Conservation (phyloP, 495 filamentous ascomycete species). For the Neurospora sp. region DNA sequence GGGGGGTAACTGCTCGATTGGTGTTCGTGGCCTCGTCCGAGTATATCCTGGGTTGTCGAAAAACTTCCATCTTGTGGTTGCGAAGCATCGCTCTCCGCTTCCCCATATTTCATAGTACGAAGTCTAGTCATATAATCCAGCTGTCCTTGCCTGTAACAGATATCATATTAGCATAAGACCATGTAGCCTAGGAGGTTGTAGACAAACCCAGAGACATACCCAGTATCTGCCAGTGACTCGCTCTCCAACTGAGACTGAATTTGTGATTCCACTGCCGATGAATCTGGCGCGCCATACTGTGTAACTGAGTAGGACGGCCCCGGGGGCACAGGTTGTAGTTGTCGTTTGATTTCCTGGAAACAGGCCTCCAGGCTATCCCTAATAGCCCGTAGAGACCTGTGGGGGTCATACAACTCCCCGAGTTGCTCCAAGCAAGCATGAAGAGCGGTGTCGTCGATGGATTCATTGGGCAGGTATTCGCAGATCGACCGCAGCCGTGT, state of each 20-base stretch:
- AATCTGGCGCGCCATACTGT: not conserved
- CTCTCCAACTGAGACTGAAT: constrained; percentile 20
- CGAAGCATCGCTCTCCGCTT: not conserved
- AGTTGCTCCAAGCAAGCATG: not conserved
- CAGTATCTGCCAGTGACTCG: constrained; percentile 8
- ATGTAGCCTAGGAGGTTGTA: not conserved
- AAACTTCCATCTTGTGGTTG: not conserved
- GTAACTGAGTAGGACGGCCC: not conserved
- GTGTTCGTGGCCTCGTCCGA: not conserved
- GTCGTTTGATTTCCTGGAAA: not conserved
- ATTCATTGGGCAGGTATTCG: not conserved
- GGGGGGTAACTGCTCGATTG: not conserved
- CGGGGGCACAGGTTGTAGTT: not conserved
- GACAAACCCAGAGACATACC: constrained; percentile 10
- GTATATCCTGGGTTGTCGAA: not conserved
- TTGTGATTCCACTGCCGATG: constrained; percentile 9
- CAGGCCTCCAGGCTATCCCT: not conserved
- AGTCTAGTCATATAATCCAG: not conserved
- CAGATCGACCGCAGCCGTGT: constrained; percentile 7
- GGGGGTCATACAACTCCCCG: not conserved
- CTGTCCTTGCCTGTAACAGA: not conserved
- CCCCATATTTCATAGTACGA: not conserved
- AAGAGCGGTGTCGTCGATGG: not conserved
- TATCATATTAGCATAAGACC: not conserved
- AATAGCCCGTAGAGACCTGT: not conserved